Base-by-base conservation (phyloP, 78 protist species). In the Dictyostelium discoideum region DNA sequence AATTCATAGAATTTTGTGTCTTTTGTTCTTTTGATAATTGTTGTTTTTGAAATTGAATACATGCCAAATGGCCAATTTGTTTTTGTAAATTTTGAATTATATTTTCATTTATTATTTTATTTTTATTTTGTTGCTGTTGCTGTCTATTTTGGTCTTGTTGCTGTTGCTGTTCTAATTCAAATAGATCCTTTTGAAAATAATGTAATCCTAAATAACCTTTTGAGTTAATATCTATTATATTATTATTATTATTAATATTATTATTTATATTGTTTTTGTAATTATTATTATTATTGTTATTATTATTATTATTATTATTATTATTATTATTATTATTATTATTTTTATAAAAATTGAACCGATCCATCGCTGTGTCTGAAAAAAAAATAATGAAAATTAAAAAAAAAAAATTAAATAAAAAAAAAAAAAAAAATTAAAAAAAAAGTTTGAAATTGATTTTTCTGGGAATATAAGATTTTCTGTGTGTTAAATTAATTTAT, bases 201-300 rank as follows among this genome's bases (percentile, higher is more conserved):
- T 73, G 92, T 18, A 85, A 29, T 4, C 92, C 92, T 46, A 85
- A 48, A 74, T n/a, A 85, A 37, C 67, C 18, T 29, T 85, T 44
- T 26, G 22, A 48, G 13, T 73, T 72, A 11, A 63, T 29, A 85
- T 85, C 92, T 32, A 32, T 29, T 3, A 14, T 72, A 11, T 29
- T 72, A 32, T 29, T 72, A 40, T 40, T 77, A 77, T 22, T 77
- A 77, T 32, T 77, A 40, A 8, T 77, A 40, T 40, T 40, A 42
- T 29, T 76, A 5, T 40, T 76, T 3, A 32, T 76, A 2, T 37
- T 39, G 2, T 76, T 76, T 5, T 76, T 74, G 9, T 24, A 24
- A 7, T 3, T 26, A 7, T 67, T 67, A 26, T 26, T 69, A 9
- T 40, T 40, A 42, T 77, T 40, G 7, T 77, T 20, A 42, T 29